Evolutionary conservation across 1,139 yeast species (phyloP).

Genomic region (Candida tropicalis): DNA sequence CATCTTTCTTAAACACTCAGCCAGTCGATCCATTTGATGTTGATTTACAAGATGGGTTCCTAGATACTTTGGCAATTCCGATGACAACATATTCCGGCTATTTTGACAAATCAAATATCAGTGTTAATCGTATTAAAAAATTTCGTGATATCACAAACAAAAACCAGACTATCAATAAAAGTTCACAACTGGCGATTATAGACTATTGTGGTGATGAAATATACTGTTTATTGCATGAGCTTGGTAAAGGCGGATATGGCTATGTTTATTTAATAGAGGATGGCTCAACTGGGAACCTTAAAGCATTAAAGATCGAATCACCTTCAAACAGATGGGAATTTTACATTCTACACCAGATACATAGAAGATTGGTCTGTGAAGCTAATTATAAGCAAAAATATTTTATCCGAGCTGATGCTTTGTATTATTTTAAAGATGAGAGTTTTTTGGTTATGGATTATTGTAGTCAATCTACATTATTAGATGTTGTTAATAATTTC

Average conservation of each 20-base stretch:
- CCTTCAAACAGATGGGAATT: constrained; percentile 84
- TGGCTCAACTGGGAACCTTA: constrained; percentile 50
- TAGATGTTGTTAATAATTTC: constrained; percentile 67
- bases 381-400: constrained; percentile 4
- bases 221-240: constrained; percentile 57
- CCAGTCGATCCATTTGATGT: constrained; percentile 25
- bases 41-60: constrained; percentile 24
- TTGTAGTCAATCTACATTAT: constrained; percentile 70
- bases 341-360: constrained; percentile 65
- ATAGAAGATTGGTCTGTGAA: constrained; percentile 29
- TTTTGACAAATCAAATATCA: constrained; percentile 20
- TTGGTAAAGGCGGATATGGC: constrained; percentile 85
- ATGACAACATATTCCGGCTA: constrained; percentile 33
- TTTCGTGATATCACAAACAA: constrained; percentile 36
- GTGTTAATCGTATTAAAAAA: constrained; percentile 26
- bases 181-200: constrained; percentile 45
- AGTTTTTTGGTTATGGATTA: constrained; percentile 74
- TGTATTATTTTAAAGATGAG: constrained; percentile 68
- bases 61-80: constrained; percentile 29
- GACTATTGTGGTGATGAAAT: constrained; percentile 54
- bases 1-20: constrained; percentile 18
- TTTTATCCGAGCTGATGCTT: constrained; percentile 49
- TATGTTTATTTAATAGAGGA: constrained; percentile 76
- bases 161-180: constrained; percentile 36
- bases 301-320: constrained; percentile 74